Evolutionary conservation across 306 rosid species (phyloP).

Genomic region (Ziziphus jujuba): DNA sequence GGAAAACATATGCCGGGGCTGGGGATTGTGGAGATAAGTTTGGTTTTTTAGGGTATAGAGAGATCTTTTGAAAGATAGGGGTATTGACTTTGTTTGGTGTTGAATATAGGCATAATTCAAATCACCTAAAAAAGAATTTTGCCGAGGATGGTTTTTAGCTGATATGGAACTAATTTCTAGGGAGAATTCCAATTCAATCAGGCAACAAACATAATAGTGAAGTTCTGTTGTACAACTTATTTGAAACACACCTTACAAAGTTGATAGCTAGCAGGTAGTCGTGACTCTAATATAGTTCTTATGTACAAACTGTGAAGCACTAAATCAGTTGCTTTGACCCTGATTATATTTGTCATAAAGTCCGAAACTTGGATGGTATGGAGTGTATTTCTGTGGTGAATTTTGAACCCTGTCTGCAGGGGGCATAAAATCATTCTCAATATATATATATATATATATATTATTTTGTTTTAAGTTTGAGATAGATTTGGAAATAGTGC

Average conservation of each 20-base stretch:
- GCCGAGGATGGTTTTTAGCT: neutral
- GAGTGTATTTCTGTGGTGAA: neutral
- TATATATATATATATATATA: neutral
- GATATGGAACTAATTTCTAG: too few relatives aligned
- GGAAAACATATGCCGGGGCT: too few relatives aligned
- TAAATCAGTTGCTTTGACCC: neutral
- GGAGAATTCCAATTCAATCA: too few relatives aligned
- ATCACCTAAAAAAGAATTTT: neutral
- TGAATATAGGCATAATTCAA: neutral
- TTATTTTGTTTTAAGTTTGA: neutral
- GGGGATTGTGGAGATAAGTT: too few relatives aligned
- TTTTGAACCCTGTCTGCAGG: neutral
- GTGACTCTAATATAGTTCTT: neutral
- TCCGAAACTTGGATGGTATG: neutral
- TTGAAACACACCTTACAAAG: neutral
- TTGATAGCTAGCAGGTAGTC: neutral
- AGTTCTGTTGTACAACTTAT: neutral
- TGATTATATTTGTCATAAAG: neutral
- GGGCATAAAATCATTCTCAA: neutral
- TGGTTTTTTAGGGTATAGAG: too few relatives aligned
- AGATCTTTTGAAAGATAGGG: neutral
- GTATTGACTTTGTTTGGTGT: neutral
- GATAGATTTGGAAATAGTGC: neutral
- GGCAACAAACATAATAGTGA: too few relatives aligned
- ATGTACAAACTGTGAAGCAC: neutral